A percentile compares a stretch with the other conserved stretches of the same genome.
These are phyloP conservation scores for Huntiella omanensis DNA, from an alignment of 2,329 filamentous ascomycete genomes.

Conservation along the genomic window DNA sequence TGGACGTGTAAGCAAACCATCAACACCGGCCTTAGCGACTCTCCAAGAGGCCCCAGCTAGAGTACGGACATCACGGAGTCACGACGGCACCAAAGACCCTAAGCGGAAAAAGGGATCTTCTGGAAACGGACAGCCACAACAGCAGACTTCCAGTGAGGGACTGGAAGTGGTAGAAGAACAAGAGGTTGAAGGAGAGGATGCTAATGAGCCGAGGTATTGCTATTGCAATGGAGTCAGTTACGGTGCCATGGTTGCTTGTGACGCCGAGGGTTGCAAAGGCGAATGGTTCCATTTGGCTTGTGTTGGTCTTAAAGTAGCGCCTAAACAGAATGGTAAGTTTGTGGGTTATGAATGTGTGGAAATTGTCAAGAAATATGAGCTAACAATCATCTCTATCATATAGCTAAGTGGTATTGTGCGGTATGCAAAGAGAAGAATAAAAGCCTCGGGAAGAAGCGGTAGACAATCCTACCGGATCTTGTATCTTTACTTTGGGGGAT, in stretches of 20 bases:
- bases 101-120: conserved; percentile 11
- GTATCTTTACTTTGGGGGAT: conserved; percentile 1
- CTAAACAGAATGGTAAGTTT: conserved; percentile 53
- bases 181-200: conserved; percentile 40
- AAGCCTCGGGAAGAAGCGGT: conserved; percentile 30
- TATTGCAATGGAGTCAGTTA: conserved; percentile 67
- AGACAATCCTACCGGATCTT: conserved; percentile 4
- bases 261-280: conserved; percentile 50
- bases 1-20: conserved; percentile 46
- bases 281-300: conserved; percentile 78
- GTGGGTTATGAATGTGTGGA: too few relatives aligned
- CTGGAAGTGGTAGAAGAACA: conserved; percentile 17
- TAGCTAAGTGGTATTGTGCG: conserved; percentile 68
- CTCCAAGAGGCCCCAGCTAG: conserved; percentile 34
- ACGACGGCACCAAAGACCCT: conserved; percentile 14
- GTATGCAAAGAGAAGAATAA: conserved; percentile 54
- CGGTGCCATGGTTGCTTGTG: conserved; percentile 70
- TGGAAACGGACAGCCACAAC: conserved; percentile 2
- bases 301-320: conserved; percentile 60
- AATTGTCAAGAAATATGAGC: too few relatives aligned
- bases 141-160: conserved; percentile 8
- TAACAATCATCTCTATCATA: neutral
- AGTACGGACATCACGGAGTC: conserved; percentile 33
- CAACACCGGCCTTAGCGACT: conserved; percentile 39
- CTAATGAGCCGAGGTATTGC: conserved; percentile 57